These are phyloP conservation scores for Mytilinidion resinicola DNA, from an alignment of 495 filamentous ascomycete genomes.

Conservation along the genomic window DNA sequence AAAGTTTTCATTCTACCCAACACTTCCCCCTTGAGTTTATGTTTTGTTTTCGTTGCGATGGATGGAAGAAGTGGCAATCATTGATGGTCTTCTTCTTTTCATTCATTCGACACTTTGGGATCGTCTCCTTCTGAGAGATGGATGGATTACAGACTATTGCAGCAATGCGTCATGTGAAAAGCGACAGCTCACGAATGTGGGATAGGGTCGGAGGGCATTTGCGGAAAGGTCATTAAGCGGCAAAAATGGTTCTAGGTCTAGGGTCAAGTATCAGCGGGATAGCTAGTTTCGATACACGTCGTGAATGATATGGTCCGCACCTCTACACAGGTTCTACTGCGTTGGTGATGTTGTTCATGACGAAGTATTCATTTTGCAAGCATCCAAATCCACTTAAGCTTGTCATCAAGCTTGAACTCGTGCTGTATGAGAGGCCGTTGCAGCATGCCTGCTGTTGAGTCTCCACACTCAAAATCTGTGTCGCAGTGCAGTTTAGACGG, in stretches of 20 bases:
- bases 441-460: no score
- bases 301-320: background rate
- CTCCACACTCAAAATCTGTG: no score
- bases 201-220: background rate
- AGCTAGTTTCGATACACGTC: constrained; percentile 2
- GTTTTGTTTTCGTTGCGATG: background rate
- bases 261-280: background rate
- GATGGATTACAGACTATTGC: background rate
- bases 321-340: no score
- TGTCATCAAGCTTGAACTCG: no score
- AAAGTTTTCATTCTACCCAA: background rate
- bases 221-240: background rate
- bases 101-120: background rate
- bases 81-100: background rate
- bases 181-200: background rate
- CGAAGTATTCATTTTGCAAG: no score
- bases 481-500: no score
- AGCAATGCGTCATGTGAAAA: background rate
- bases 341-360: no score
- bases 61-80: background rate
- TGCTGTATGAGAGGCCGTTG: no score
- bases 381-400: no score
- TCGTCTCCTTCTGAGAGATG: background rate
- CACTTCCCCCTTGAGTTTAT: background rate
- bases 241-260: background rate